These are phyloP conservation scores for Curvularia hawaiiensis DNA, from an alignment of 2,329 filamentous ascomycete genomes.

Conservation along the genomic window DNA sequence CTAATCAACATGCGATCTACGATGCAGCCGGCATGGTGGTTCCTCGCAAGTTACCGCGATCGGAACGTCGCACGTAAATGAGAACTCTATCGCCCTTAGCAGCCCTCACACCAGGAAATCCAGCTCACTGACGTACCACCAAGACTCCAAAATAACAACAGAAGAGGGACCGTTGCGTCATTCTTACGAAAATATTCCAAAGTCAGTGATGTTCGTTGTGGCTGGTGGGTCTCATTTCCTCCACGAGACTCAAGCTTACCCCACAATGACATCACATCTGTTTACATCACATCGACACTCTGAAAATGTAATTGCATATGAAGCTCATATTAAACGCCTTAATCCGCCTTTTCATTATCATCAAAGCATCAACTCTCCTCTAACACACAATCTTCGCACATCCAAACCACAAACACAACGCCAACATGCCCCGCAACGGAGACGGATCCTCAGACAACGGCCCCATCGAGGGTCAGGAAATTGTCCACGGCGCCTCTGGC, in stretches of 20 bases:
- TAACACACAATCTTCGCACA: neutral
- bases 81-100: neutral
- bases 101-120: neutral
- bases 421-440: conserved; percentile 49
- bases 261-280: conserved; percentile 16
- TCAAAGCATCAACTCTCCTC: neutral
- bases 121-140: neutral
- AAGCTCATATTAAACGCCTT: conserved; percentile 1
- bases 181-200: neutral
- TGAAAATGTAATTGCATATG: neutral
- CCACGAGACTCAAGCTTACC: neutral
- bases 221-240: neutral
- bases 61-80: neutral
- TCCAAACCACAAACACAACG: neutral
- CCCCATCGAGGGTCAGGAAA: conserved; percentile 44
- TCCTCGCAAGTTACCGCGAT: neutral
- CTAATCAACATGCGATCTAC: neutral
- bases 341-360: neutral
- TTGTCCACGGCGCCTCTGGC: conserved; percentile 44
- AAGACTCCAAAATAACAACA: neutral
- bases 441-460: conserved; percentile 50
- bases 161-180: neutral
- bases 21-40: neutral
- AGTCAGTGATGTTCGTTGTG: neutral
- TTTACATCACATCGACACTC: conserved; percentile 8